Evolutionary conservation across 345 rosid genomes (phyloP).

Genomic region (Citrus hindsii): DNA sequence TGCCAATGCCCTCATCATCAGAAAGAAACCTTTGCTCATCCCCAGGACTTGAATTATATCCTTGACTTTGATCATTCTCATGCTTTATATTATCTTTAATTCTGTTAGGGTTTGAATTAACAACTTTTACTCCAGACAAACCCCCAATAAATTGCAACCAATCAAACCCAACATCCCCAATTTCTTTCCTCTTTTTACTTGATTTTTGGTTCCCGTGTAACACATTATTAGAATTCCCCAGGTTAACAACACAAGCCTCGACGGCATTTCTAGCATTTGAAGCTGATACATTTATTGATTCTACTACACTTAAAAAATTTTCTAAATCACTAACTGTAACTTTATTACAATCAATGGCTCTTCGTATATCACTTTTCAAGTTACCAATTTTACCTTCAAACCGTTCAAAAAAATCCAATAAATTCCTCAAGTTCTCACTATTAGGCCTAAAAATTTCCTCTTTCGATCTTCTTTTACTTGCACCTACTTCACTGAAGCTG

Average conservation of each 20-base stretch:
- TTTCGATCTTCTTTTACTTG: slow-evolving; percentile 31
- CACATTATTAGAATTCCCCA: slow-evolving; percentile 20
- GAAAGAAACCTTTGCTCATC: slow-evolving; percentile 14
- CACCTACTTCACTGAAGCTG: slow-evolving; percentile 21
- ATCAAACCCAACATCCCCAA: slow-evolving; percentile 31
- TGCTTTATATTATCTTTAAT: slow-evolving; percentile 37
- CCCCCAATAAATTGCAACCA: slow-evolving; percentile 33
- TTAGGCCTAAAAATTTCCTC: slow-evolving; percentile 35
- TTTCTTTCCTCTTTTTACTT: slow-evolving; percentile 35
- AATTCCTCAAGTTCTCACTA: slow-evolving; percentile 34
- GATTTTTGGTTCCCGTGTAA: slow-evolving; percentile 32
- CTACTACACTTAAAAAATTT: slow-evolving; percentile 36
- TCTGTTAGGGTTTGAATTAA: slow-evolving; percentile 31
- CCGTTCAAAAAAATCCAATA: slow-evolving; percentile 40
- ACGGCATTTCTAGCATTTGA: slow-evolving; percentile 32
- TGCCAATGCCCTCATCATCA: slow-evolving; percentile 3
- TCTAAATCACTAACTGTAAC: slow-evolving; percentile 40
- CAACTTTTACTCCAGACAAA: slow-evolving; percentile 34
- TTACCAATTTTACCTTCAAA: slow-evolving; percentile 37
- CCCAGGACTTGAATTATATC: slow-evolving; percentile 15
- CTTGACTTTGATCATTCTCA: slow-evolving; percentile 30
- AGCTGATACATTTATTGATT: slow-evolving; percentile 38
- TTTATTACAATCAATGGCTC: slow-evolving; percentile 44
- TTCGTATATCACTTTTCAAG: slow-evolving; percentile 37
- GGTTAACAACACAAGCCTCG: slow-evolving; percentile 23